Evolutionary conservation across 2,329 filamentous ascomycete species (phyloP), one percentile per base, ranked within the genome.

Genomic region (Scortechinia acanthostroma): DNA sequence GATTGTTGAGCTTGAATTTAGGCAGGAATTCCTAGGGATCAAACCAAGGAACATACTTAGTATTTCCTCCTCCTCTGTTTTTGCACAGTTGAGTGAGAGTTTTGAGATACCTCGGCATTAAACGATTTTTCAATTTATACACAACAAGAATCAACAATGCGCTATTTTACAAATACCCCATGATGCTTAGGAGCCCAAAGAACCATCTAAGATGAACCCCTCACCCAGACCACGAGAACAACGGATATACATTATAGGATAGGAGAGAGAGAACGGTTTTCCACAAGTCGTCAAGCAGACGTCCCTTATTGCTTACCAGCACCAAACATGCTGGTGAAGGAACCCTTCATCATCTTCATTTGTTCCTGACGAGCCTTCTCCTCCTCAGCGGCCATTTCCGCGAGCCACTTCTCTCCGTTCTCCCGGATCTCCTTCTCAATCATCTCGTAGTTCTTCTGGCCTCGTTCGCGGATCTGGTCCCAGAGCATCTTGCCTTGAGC

Each of bases 401-500:
- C 91, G 54, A 98, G 73, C 88, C 91, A 96, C 69, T 91, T 89
- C 63, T 91, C 89, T 44, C 91, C 93, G 60, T 97, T 93, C 64
- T 94, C 86, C 42, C 86, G 77, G 55, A 98, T 95, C 69, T 95
- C 86, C 66, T 83, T 84, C 65, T 97, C 91, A 50, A 97, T 76
- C 53, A 83, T 68, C 70, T 95, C 80, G 66, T 97, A 98, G 65
- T 91, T 86, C 62, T 85, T 84, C 68, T 91, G 87, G 23, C 93
- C 93, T 43, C 90, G 79, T 68, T 98, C 93, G 43, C 93, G 83
- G 43, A 93, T 90, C 63, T 95, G 83, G 59, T 98, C 93, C 66
- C 91, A 90, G 52, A 96, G 72, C 88, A 97, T 96, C 77, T 97
- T 98, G 55, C 93, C 93, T 64, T 95, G 83, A 2, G 86, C 83